A percentile compares a stretch with the other conserved stretches of the same genome.
These are phyloP conservation scores for Penicillium psychrofluorescens DNA, from an alignment of 495 filamentous ascomycete genomes.

Conservation along the genomic window DNA sequence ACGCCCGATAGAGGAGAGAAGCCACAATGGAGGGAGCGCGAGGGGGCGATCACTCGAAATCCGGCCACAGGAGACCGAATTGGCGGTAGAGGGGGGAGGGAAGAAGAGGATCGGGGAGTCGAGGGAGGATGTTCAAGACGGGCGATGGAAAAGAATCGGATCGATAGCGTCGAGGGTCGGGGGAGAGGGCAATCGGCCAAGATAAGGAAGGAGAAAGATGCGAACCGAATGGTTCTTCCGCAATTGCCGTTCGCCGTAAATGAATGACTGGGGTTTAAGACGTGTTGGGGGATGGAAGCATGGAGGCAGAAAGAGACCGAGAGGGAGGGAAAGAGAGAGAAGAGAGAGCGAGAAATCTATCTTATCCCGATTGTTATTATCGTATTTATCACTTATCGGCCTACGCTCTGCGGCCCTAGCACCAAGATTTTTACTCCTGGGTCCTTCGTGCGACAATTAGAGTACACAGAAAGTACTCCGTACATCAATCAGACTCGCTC, in stretches of 20 bases:
- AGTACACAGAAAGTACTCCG: too few relatives aligned
- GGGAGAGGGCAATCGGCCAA: too few relatives aligned
- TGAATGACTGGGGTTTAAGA: neutral
- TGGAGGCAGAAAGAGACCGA: neutral
- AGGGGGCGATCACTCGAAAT: slow-evolving; percentile 26
- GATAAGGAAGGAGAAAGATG: too few relatives aligned
- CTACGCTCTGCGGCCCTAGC: too few relatives aligned
- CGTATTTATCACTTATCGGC: slow-evolving; percentile 15
- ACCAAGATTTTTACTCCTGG: too few relatives aligned
- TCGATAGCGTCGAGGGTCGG: too few relatives aligned
- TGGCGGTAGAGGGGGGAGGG: slow-evolving; percentile 12
- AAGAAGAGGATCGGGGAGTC: neutral
- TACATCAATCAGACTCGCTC: too few relatives aligned
- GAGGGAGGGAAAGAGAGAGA: slow-evolving; percentile 7
- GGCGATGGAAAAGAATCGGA: too few relatives aligned
- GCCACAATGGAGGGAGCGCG: slow-evolving; percentile 40
- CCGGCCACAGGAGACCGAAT: slow-evolving; percentile 31
- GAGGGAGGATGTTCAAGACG: too few relatives aligned
- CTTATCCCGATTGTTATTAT: slow-evolving; percentile 21
- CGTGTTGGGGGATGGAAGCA: neutral
- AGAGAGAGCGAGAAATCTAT: slow-evolving; percentile 10
- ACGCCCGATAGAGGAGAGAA: slow-evolving; percentile 46
- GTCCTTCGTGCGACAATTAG: too few relatives aligned
- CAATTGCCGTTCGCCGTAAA: neutral
- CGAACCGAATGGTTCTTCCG: too few relatives aligned